Evolutionary conservation across 345 rosid genomes (phyloP), one percentile per base, ranked within the genome.

Genomic region (Murraya paniculata): DNA sequence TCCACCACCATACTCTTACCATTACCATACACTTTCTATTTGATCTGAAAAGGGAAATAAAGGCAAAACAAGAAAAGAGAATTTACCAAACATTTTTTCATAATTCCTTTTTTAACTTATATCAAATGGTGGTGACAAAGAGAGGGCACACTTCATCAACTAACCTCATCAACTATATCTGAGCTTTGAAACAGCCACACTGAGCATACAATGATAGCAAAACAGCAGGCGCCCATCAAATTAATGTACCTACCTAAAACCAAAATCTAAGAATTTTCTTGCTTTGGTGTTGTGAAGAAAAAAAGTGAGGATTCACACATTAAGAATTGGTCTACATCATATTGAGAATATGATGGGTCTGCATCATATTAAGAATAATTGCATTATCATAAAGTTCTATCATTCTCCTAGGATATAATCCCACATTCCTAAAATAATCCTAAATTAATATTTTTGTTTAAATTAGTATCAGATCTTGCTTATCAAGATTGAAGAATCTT

Each of bases 401-500:
- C 57, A 53, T 18, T 53, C 22, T 53, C 22, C 22, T 18, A 18
- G 5, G 22, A 53, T 16, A 53, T 25, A 57, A 72, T 11, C 69
- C 56, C 56, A 61, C 64, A 73, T 71, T 64, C 70, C 67, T 4
- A 56, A 8, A 39, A 6, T 36, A 39, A 24, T 31, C 70, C 67
- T 10, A 56, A 11, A 39, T 6, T 36, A 39, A 24, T 39, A 28
- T 19, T 68, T 33, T 38, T 27, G 38, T 18, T 14, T 8, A 70
- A 22, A 8, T 60, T 18, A 4, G 70, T 62, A 76, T 50, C 80
- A 30, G 35, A 73, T 61, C 38, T 72, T 66, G 38, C 68, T 38
- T 5, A 2, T 62, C 8, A 55, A 68, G 55, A 59, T 27, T 59
- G 31, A 25, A 75, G 78, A 76, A 75, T 76, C 79, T 36, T 13